Base-by-base conservation (phyloP, 2,329 filamentous ascomycete genomes). In the Westerdykella sp. region DNA sequence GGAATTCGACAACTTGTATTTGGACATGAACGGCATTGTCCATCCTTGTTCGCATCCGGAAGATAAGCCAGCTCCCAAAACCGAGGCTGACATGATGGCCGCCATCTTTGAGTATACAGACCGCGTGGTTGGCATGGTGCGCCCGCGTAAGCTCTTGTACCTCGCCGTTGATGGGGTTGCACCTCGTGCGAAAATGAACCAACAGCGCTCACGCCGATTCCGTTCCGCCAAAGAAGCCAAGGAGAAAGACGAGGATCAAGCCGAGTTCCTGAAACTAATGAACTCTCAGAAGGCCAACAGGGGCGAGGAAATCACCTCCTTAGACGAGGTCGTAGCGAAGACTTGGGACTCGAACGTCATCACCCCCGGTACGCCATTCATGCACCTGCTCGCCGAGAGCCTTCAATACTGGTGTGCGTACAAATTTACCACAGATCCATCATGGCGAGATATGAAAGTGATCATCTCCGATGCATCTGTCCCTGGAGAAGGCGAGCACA, bases 21-120 rank as follows among this genome's bases (percentile, higher is more conserved):
- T 98, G 50, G 93, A 98, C 62, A 97, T 98, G 91, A 98, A 98
- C 69, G 94, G 93, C 65, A 98, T 98, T 54, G 93, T 98, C 31
- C 93, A 98, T 73, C 94, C 94, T 25, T 98, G 93, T 72, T 95
- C 91, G 37, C 93, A 98, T 71, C 93, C 93, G 1, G 93, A 98
- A 67, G 91, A 97, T 61, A 81, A 82, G 50, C 89, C 93, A 2
- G 81, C 93, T 4, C 93, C 93, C 10, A 85, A 84, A 60, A 91
- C 93, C 48, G 93, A 98, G 72, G 88, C 95, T 66, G 93, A 97
- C 71, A 98, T 98, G 93, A 98, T 98, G 93, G 67, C 96, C 57
- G 94, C 94, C 63, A 83, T 98, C 48, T 98, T 98, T 75, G 87
- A 85, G 63, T 98, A 98, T 69, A 98, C 93, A n/a, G 90, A 98